phyloP scores from a whole-genome alignment of 208 protist species.

The Wallacemonas rigidus region DNA sequence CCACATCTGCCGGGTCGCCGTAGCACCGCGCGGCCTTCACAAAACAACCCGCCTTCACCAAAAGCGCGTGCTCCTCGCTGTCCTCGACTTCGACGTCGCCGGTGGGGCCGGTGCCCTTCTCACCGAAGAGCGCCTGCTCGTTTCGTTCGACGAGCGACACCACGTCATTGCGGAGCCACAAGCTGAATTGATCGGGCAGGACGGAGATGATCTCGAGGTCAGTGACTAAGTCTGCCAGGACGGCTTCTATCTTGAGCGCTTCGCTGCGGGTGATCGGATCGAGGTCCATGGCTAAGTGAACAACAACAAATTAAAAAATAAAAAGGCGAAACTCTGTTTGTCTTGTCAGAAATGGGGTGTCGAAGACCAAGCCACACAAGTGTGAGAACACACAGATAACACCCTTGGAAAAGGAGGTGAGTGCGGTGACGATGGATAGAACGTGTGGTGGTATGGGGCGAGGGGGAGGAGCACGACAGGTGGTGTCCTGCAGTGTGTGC shows the following conservation, averaged over 20 bases:
- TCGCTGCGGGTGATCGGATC: constrained; percentile 81
- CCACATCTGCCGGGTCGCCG: constrained; percentile 66
- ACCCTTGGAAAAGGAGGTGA: too few relatives aligned
- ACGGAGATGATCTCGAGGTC: constrained; percentile 70
- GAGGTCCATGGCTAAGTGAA: constrained; percentile 69
- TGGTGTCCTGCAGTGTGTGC: too few relatives aligned
- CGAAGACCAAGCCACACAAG: too few relatives aligned
- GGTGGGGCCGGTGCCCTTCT: constrained; percentile 11
- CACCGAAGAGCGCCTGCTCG: constrained; percentile 21
- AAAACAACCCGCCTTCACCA: constrained; percentile 45
- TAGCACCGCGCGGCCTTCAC: constrained; percentile 48
- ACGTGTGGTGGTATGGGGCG: too few relatives aligned
- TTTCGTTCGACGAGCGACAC: constrained; percentile 35
- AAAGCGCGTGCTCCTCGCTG: constrained; percentile 39
- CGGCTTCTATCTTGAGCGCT: constrained; percentile 74
- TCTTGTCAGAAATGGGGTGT: too few relatives aligned
- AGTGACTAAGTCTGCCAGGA: constrained; percentile 65
- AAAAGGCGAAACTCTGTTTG: neutral
- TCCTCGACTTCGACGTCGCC: constrained; percentile 11
- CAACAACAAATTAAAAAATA: constrained; percentile 20
- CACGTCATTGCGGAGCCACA: constrained; percentile 67
- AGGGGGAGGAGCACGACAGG: too few relatives aligned
- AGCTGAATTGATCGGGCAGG: constrained; percentile 63
- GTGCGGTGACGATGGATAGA: too few relatives aligned
- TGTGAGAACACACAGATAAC: too few relatives aligned